These are phyloP conservation scores for Stachybotrys chlorohalonatus DNA, from an alignment of 2,329 filamentous ascomycete species.

Conservation along the genomic window DNA sequence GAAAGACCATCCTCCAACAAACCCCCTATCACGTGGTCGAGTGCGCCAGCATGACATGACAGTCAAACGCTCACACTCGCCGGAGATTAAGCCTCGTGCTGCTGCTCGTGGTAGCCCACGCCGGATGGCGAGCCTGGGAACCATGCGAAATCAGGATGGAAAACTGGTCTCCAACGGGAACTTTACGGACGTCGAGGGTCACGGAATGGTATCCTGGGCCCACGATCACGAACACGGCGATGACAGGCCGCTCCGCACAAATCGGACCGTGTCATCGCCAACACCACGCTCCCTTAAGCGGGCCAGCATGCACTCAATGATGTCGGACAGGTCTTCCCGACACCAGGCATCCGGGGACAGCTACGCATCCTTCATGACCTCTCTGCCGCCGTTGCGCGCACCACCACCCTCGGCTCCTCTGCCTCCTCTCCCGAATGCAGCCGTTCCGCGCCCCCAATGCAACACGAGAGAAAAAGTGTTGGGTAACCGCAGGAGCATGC, in stretches of 20 bases:
- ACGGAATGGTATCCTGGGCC: not conserved
- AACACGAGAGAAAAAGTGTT: constrained; percentile 10
- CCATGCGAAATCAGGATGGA: not conserved
- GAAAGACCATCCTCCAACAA: not conserved
- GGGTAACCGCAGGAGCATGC: constrained; percentile 37
- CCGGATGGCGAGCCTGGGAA: not conserved
- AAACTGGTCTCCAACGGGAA: not conserved
- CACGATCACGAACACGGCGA: not conserved
- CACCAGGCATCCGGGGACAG: constrained; percentile 7
- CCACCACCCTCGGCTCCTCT: constrained; percentile 21
- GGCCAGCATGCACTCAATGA: constrained; percentile 17
- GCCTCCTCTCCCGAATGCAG: constrained; percentile 19
- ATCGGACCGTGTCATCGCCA: not conserved
- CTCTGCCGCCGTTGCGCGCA: constrained; percentile 11
- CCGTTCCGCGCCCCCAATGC: constrained; percentile 11
- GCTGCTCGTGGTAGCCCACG: not conserved
- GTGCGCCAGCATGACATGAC: not conserved
- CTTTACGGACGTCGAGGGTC: not conserved
- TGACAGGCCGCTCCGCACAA: not conserved
- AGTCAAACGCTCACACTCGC: not conserved
- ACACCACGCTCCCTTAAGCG: constrained; percentile 14
- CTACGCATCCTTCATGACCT: not conserved
- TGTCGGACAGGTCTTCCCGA: constrained; percentile 14
- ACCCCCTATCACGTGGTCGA: not conserved
- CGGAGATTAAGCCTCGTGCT: not conserved